Conservation (phyloP, 345 rosid genomes). For the Rhizophora apiculata region DNA sequence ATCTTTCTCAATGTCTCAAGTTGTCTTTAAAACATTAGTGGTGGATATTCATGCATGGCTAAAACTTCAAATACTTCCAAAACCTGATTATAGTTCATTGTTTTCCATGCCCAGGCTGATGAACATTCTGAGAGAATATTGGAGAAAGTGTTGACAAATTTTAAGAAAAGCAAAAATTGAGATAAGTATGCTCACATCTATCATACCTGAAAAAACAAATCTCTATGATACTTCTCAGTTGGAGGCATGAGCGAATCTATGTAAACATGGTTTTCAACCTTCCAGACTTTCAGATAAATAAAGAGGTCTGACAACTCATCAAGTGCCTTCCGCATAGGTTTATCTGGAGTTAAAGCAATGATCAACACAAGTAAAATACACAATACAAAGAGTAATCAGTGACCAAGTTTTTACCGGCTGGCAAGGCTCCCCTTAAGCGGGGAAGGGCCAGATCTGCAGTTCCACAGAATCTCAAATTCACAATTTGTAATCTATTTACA, state of each 20-base stretch:
- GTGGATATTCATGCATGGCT: too few species aligned
- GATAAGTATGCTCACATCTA: not conserved
- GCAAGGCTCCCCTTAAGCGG: conserved; percentile 91
- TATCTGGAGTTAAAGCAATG: conserved; percentile 54
- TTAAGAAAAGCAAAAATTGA: not conserved
- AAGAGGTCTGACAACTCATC: conserved; percentile 80
- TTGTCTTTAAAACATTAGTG: not conserved
- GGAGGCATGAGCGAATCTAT: conserved; percentile 91
- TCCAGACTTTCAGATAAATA: conserved; percentile 80
- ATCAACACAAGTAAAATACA: conserved; percentile 4
- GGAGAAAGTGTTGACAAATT: too few species aligned
- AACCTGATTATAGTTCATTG: too few species aligned
- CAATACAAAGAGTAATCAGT: not conserved
- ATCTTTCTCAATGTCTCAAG: not conserved
- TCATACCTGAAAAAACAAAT: conserved; percentile 80
- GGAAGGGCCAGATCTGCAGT: conserved; percentile 89
- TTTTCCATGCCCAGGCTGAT: too few species aligned
- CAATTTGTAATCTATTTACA: conserved; percentile 92
- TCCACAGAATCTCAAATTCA: conserved; percentile 89
- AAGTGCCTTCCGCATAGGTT: conserved; percentile 68
- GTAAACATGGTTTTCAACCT: conserved; percentile 64
- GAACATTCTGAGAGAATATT: too few species aligned
- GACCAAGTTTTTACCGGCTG: conserved; percentile 50
- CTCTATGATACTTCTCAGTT: conserved; percentile 73
- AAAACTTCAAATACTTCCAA: too few species aligned